Conservation (phyloP, 163 green algal genomes). For the Trebouxiophyceae sp. region DNA sequence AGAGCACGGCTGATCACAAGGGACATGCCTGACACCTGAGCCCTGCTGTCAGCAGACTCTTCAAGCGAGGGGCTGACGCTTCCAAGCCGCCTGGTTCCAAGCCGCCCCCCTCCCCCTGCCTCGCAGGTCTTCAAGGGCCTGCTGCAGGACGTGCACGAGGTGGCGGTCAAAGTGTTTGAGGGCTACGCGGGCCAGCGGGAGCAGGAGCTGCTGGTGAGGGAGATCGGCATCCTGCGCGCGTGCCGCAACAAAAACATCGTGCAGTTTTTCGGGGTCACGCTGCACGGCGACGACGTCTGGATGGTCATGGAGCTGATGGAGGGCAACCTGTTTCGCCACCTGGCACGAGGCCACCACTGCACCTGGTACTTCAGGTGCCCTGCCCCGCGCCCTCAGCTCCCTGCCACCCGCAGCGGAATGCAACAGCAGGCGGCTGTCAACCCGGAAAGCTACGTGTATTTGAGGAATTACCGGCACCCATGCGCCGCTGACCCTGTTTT, state of each 20-base stretch:
- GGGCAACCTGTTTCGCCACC: not conserved
- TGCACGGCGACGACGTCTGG: not conserved
- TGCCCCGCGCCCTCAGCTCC: too few relatives aligned
- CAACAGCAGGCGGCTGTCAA: too few relatives aligned
- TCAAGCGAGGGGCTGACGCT: too few relatives aligned
- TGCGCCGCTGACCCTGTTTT: too few relatives aligned
- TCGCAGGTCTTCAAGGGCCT: not conserved
- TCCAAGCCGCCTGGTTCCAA: not conserved
- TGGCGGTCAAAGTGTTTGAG: not conserved
- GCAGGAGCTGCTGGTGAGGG: constrained; percentile 1
- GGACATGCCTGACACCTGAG: too few relatives aligned
- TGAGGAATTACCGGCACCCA: too few relatives aligned
- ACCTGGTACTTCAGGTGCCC: not conserved
- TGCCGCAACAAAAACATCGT: constrained; percentile 3
- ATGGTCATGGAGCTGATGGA: constrained; percentile 3
- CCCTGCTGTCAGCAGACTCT: too few relatives aligned
- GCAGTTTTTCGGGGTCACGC: not conserved
- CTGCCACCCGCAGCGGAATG: too few relatives aligned
- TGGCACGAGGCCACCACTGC: not conserved
- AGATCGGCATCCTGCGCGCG: not conserved
- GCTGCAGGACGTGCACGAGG: not conserved
- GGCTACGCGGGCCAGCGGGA: not conserved
- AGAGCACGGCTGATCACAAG: too few relatives aligned
- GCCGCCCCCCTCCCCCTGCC: not conserved
- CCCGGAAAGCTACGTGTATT: too few relatives aligned